Conservation (phyloP, 75 land plant genomes). For the Chamaecyparis obtusa region DNA sequence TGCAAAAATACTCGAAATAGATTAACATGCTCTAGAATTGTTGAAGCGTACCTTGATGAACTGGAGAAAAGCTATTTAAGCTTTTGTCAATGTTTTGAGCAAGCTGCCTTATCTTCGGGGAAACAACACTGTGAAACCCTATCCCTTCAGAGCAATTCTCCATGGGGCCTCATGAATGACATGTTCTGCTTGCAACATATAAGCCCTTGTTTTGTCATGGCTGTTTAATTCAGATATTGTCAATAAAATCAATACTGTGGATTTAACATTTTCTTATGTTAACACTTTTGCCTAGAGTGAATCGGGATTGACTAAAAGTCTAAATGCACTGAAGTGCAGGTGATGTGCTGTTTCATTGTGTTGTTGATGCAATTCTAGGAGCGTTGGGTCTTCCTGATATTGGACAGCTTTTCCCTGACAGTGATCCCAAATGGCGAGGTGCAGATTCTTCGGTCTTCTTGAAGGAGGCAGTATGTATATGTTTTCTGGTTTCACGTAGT, state of each 20-base stretch:
- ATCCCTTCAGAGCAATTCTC: not conserved
- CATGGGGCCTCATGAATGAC: not conserved
- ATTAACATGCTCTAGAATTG: not conserved
- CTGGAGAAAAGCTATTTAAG: not conserved
- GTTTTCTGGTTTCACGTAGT: not conserved
- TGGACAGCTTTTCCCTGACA: conserved; percentile 91
- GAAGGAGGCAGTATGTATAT: conserved; percentile 73
- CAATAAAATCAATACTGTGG: not conserved
- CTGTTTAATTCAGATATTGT: not conserved
- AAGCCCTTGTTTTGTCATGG: conserved; percentile 1
- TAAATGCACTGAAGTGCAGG: conserved; percentile 37
- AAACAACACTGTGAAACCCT: not conserved
- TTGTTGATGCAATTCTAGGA: conserved; percentile 94
- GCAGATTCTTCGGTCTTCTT: conserved; percentile 82
- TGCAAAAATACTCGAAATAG: not conserved
- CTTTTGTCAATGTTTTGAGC: not conserved
- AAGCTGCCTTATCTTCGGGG: not conserved
- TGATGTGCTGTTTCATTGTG: conserved; percentile 92
- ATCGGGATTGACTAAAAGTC: not conserved
- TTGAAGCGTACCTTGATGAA: not conserved
- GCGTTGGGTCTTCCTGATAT: conserved; percentile 93
- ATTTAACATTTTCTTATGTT: not conserved
- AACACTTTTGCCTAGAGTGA: not conserved
- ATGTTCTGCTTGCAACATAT: not conserved
- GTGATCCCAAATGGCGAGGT: conserved; percentile 86